Base-by-base conservation (phyloP, 2,329 filamentous ascomycete species). In the Aureobasidium musti region DNA sequence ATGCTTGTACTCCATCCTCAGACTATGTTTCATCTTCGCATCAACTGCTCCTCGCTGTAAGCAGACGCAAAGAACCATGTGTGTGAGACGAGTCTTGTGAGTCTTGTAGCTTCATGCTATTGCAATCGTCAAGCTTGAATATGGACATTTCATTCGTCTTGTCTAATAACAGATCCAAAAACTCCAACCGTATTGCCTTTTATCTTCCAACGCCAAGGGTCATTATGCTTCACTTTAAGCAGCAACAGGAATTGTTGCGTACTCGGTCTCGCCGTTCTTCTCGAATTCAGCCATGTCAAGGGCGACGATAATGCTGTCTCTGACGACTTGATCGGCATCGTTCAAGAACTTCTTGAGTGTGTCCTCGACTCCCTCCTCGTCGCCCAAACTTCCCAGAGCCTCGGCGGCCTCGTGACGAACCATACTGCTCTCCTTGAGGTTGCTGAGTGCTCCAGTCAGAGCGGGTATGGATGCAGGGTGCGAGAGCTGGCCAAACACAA, bases 241-340 rank as follows among this genome's bases (percentile, higher is more conserved):
- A 60, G 69, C 72, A 41, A 73, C 70, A 23, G 93, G 94, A 71
- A 98, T 89, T 74, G 97, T 84, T 54, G 95, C 95, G 82, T 99
- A 99, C 77, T 99, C 93, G 37, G 87, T 82, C 79, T 97, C 87
- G 49, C 91, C 91, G 72, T 88, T 91, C 82, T 91, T 92, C 83
- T 99, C 95, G 74, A 92, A 97, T 75, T 97, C 94, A 13, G 93
- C 95, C 92, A 99, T 99, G 78, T 99, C 95, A 71, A 99, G 83
- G 52, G 95, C 95, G 66, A 99, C 95, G 72, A 97, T 87, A 45
- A 97, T 89, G 78, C 94, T 98, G 76, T 99, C 95, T 68, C 92
- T 87, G 49, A 99, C 95, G 6, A 99, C 93, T 77, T 91, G 87
- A 79, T 98, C 94, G 68, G 92, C 87, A 77, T 99, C 96, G 70